Percentiles rank a stretch among this genome's conserved stretches.
Evolutionary conservation across 345 rosid genomes (phyloP).

Genomic region (Hirschfeldia incana): DNA sequence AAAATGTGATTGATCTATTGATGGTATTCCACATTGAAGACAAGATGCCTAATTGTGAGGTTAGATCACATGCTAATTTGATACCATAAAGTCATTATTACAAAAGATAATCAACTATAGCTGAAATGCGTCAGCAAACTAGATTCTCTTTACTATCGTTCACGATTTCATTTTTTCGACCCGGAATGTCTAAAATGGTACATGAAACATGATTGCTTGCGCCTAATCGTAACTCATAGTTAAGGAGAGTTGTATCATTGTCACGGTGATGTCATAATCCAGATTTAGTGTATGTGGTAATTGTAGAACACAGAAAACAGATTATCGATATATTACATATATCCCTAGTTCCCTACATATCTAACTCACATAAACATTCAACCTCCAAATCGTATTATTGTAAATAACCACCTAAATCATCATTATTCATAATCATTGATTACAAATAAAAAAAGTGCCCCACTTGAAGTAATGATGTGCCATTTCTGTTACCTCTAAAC

Average conservation of each 20-base stretch:
- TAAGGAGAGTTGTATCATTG: not conserved
- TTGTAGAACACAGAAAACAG: not conserved
- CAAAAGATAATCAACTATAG: not conserved
- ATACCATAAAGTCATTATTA: constrained; percentile 26
- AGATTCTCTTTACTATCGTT: not conserved
- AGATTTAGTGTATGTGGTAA: not conserved
- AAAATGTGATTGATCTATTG: not conserved
- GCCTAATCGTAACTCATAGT: not conserved
- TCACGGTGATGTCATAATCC: not conserved
- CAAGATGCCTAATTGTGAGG: constrained; percentile 36
- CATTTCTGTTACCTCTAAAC: constrained; percentile 9
- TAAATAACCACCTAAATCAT: constrained; percentile 6
- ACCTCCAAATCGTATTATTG: constrained; percentile 34
- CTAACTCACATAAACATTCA: constrained; percentile 27
- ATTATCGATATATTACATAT: not conserved
- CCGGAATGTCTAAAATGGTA: not conserved
- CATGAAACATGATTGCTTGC: not conserved
- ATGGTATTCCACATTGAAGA: constrained; percentile 31
- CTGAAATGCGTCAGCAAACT: not conserved
- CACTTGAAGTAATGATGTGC: constrained; percentile 34
- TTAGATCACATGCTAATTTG: constrained; percentile 32
- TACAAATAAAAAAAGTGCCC: constrained; percentile 26
- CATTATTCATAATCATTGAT: constrained; percentile 33
- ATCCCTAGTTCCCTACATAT: constrained; percentile 6
- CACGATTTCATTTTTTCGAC: not conserved